phyloP scores from a whole-genome alignment of 352 stramenopile genomes.

The Globisporangium mamillatum region DNA sequence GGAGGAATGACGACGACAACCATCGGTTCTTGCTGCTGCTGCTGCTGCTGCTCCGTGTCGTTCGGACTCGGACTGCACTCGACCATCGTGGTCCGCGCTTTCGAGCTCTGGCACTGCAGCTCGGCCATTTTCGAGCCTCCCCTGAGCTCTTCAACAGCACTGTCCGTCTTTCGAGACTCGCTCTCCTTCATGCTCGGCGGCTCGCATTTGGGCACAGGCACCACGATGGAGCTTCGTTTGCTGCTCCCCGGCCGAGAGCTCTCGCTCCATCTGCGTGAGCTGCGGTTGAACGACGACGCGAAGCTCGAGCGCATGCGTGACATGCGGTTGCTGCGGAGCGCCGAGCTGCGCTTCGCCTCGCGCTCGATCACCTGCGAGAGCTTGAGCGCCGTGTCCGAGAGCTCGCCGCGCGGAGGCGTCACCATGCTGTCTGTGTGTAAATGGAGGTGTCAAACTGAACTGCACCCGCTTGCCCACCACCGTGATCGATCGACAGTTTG shows the following conservation, averaged over 20 bases:
- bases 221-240: constrained; percentile 5
- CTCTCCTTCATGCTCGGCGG: background rate
- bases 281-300: constrained; percentile 29
- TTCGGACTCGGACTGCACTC: background rate
- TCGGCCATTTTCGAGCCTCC: constrained; percentile 8
- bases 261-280: constrained; percentile 12
- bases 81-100: background rate
- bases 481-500: background rate
- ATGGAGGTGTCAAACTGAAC: background rate
- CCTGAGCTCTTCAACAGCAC: background rate
- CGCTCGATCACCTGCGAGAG: constrained; percentile 69
- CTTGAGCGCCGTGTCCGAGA: constrained; percentile 58
- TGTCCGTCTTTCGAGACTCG: background rate
- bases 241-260: background rate
- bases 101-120: constrained; percentile 7
- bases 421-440: background rate
- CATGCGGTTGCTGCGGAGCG: constrained; percentile 19
- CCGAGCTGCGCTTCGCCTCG: constrained; percentile 46
- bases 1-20: background rate
- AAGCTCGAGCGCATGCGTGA: constrained; percentile 33
- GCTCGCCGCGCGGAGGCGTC: constrained; percentile 19
- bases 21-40: background rate
- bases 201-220: background rate
- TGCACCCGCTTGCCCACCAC: background rate
- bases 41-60: too few relatives aligned